Evolutionary conservation across 768 basidiomycete genomes (phyloP).

Genomic region (Leccinellum albellum): DNA sequence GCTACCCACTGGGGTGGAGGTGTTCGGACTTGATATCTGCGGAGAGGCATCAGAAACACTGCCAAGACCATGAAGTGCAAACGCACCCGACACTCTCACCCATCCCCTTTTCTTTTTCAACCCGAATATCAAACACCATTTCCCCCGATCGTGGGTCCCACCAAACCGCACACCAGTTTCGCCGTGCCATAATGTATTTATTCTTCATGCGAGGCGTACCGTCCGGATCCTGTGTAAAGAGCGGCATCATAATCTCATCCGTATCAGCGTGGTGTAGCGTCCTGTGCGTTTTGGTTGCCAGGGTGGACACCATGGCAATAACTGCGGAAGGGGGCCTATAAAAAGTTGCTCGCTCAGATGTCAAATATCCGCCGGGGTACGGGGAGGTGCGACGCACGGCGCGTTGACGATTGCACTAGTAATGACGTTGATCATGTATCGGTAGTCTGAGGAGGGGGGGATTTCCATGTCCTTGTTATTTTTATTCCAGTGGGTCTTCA

Average conservation of each 20-base stretch:
- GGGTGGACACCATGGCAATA: slow-evolving; percentile 72
- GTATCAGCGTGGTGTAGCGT: slow-evolving; percentile 81
- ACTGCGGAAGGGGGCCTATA: slow-evolving; percentile 62
- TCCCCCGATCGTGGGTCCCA: slow-evolving; percentile 59
- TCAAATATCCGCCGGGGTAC: not conserved
- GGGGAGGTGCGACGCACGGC: slow-evolving; percentile 51
- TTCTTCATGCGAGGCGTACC: slow-evolving; percentile 65
- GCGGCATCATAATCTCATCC: slow-evolving; percentile 82
- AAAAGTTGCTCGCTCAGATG: not conserved
- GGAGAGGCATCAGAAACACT: not conserved
- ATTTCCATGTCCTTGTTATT: slow-evolving; percentile 36
- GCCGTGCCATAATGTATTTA: slow-evolving; percentile 79
- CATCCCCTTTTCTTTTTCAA: slow-evolving; percentile 79
- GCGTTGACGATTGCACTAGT: slow-evolving; percentile 97
- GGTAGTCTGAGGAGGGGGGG: slow-evolving; percentile 57
- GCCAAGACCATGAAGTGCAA: not conserved
- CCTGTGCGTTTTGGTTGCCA: slow-evolving; percentile 79
- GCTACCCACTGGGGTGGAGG: slow-evolving; percentile 42
- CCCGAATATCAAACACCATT: slow-evolving; percentile 76
- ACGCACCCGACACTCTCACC: slow-evolving; percentile 79
- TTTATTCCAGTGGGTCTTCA: slow-evolving; percentile 64
- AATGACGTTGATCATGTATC: slow-evolving; percentile 89
- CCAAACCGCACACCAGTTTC: slow-evolving; percentile 81
- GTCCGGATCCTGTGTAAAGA: slow-evolving; percentile 75
- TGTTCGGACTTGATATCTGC: slow-evolving; percentile 42